phyloP scores from a whole-genome alignment of 2,329 filamentous ascomycete species.

The Pseudomassariella vexata region DNA sequence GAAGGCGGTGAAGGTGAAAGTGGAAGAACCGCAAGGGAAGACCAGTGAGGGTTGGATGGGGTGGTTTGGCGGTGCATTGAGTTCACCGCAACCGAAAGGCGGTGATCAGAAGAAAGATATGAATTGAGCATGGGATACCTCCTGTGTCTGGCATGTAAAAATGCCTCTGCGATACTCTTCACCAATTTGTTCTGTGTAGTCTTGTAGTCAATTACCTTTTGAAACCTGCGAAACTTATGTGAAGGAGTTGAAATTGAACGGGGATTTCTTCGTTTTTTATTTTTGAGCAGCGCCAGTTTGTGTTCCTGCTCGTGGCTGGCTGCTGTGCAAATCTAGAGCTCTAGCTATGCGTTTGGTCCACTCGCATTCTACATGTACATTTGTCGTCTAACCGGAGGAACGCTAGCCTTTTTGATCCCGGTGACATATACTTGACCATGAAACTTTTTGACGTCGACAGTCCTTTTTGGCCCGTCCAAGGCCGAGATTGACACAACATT shows the following conservation, averaged over 20 bases:
- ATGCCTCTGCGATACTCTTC: too few species aligned
- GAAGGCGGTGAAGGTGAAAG: neutral
- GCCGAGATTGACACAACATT: too few species aligned
- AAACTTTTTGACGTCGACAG: too few species aligned
- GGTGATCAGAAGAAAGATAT: neutral
- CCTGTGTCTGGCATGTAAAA: too few species aligned
- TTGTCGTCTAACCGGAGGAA: constrained; percentile 1
- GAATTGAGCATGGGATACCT: too few species aligned
- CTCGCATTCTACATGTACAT: constrained; percentile 13
- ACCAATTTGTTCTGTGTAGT: too few species aligned
- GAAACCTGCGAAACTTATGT: too few species aligned
- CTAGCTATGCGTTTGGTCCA: neutral
- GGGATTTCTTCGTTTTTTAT: constrained; percentile 5
- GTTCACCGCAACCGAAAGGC: constrained; percentile 1
- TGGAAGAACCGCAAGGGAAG: neutral
- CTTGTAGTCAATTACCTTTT: too few species aligned
- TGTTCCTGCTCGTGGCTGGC: constrained; percentile 2
- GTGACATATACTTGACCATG: neutral
- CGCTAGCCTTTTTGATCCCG: constrained; percentile 6
- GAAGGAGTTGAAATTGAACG: constrained; percentile 1
- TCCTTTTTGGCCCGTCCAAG: too few species aligned
- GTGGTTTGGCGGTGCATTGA: constrained; percentile 2
- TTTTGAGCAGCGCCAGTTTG: constrained; percentile 1
- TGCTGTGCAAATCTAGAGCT: constrained; percentile 2
- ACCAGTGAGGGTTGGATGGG: neutral